Percentiles rank a stretch among this genome's conserved stretches.
These are phyloP conservation scores for Imleria badia DNA, from an alignment of 768 basidiomycete species.

Conservation along the genomic window DNA sequence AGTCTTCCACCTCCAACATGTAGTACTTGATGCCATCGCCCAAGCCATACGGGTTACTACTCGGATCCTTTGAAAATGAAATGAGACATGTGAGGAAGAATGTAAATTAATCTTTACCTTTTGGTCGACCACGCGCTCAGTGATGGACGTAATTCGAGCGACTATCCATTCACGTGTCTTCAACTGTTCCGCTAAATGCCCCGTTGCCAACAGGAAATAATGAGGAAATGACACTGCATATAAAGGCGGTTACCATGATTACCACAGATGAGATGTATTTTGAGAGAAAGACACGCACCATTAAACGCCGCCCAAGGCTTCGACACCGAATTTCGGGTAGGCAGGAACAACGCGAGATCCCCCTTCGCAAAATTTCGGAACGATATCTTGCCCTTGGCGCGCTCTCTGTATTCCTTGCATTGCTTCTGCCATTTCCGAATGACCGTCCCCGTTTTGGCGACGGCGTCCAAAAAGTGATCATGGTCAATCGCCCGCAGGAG, in stretches of 20 bases:
- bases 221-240: slow-evolving; percentile 89
- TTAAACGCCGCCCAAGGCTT: slow-evolving; percentile 99
- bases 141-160: slow-evolving; percentile 84
- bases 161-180: slow-evolving; percentile 95
- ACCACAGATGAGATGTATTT: neutral
- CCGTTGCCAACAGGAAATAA: slow-evolving; percentile 91
- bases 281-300: slow-evolving; percentile 47
- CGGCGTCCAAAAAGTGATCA: slow-evolving; percentile 80
- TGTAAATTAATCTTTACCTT: slow-evolving; percentile 44
- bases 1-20: slow-evolving; percentile 91
- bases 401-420: slow-evolving; percentile 92
- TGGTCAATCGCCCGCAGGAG: slow-evolving; percentile 75
- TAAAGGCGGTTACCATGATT: neutral
- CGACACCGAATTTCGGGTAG: slow-evolving; percentile 89
- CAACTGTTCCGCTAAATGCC: slow-evolving; percentile 83
- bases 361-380: slow-evolving; percentile 95
- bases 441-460: slow-evolving; percentile 78
- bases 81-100: neutral
- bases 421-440: slow-evolving; percentile 98
- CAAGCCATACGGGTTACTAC: slow-evolving; percentile 85
- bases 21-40: slow-evolving; percentile 90
- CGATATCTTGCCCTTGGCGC: slow-evolving; percentile 95
- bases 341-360: slow-evolving; percentile 93
- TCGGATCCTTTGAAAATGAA: slow-evolving; percentile 56
- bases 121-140: slow-evolving; percentile 80